Evolutionary conservation across 495 filamentous ascomycete genomes (phyloP).

Genomic region (Choiromyces venosus): DNA sequence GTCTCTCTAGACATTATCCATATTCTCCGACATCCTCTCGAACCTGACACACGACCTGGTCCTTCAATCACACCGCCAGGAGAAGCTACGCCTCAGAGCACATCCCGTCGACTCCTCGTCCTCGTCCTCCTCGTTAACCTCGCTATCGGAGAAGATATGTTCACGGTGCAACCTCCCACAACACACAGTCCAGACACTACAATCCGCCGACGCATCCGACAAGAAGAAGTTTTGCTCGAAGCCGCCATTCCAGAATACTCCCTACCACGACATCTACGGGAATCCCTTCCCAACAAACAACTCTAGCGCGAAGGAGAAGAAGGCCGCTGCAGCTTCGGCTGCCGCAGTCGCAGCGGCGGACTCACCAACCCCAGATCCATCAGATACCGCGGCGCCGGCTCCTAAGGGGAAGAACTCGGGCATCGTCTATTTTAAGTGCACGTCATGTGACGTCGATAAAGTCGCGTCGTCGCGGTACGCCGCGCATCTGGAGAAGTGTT

Average conservation of each 20-base stretch:
- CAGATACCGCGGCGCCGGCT: slow-evolving; percentile 1
- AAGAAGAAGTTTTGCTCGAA: slow-evolving; percentile 40
- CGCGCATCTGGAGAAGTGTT: slow-evolving; percentile 39
- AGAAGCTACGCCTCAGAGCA: slow-evolving; percentile 45
- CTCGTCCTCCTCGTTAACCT: slow-evolving; percentile 16
- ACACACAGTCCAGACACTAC: slow-evolving; percentile 23
- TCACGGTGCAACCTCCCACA: slow-evolving; percentile 37
- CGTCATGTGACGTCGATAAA: slow-evolving; percentile 33
- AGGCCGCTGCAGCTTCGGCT: slow-evolving; percentile 10
- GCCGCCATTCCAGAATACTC: slow-evolving; percentile 30
- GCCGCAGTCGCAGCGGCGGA: slow-evolving; percentile 14
- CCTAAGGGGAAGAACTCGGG: slow-evolving; percentile 29
- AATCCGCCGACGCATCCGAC: neutral
- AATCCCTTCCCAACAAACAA: slow-evolving; percentile 40
- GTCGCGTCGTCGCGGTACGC: slow-evolving; percentile 25
- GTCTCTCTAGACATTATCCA: slow-evolving; percentile 34
- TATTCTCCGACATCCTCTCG: slow-evolving; percentile 46
- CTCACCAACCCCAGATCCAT: slow-evolving; percentile 26
- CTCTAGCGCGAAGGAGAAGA: slow-evolving; percentile 23
- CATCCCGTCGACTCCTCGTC: slow-evolving; percentile 23
- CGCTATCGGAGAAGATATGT: slow-evolving; percentile 38
- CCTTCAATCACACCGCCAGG: slow-evolving; percentile 46
- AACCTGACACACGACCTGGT: slow-evolving; percentile 48
- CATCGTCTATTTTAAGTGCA: slow-evolving; percentile 33
- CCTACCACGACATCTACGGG: slow-evolving; percentile 39